A percentile compares a stretch with the other conserved stretches of the same genome.
Conservation (phyloP, 306 rosid genomes). For the Malus sylvestris region DNA sequence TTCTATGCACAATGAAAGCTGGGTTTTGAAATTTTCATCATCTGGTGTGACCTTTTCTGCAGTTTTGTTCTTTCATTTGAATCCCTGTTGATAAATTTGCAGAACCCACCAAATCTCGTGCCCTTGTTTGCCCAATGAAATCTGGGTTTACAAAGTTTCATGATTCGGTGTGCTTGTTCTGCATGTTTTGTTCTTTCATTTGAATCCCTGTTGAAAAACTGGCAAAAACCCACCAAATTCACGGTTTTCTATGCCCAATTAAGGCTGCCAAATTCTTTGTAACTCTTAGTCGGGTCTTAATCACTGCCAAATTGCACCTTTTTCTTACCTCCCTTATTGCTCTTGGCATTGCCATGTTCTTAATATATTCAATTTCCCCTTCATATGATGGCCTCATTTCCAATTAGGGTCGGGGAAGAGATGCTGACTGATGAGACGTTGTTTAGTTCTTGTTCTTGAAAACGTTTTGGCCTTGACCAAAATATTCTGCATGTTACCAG, state of each 20-base stretch:
- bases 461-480: background rate
- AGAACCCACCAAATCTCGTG: background rate
- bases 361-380: background rate
- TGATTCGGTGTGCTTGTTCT: background rate
- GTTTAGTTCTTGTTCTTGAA: background rate
- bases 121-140: background rate
- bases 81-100: background rate
- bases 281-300: background rate
- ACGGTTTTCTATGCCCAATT: background rate
- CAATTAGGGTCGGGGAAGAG: background rate
- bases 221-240: background rate
- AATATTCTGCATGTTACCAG: background rate
- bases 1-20: background rate
- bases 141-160: background rate
- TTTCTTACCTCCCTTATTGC: background rate
- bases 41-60: background rate
- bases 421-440: background rate
- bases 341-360: background rate
- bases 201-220: background rate
- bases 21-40: background rate
- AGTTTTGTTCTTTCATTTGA: background rate
- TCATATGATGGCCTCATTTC: background rate
- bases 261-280: background rate
- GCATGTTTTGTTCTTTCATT: background rate
- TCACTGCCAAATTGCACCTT: background rate